Evolutionary conservation across 345 rosid genomes (phyloP).

Genomic region (Populus deltoides): DNA sequence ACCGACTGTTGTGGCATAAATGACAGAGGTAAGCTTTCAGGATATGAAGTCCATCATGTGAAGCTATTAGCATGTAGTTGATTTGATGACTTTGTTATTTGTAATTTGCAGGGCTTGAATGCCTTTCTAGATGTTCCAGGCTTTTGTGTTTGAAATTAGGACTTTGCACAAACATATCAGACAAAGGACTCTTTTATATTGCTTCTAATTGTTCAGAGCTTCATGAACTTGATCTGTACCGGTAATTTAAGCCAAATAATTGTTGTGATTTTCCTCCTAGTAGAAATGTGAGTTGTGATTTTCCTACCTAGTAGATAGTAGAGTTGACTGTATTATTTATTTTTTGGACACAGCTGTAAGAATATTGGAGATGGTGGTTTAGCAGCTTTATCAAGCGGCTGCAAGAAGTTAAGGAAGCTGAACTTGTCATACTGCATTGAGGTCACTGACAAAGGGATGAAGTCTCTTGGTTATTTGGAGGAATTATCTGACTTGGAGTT

Average conservation of each 20-base stretch:
- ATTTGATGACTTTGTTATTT: neutral
- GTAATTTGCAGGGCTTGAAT: constrained; percentile 61
- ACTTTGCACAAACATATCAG: constrained; percentile 62
- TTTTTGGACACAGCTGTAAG: constrained; percentile 45
- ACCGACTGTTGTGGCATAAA: constrained; percentile 74
- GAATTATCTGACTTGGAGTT: constrained; percentile 67
- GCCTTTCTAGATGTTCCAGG: constrained; percentile 62
- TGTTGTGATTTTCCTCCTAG: neutral
- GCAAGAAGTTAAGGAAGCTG: constrained; percentile 72
- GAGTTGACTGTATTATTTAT: constrained; percentile 7
- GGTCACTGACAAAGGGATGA: constrained; percentile 64
- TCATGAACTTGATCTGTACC: constrained; percentile 75
- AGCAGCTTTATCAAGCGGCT: constrained; percentile 65
- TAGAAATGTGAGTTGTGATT: neutral
- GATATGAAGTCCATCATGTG: neutral
- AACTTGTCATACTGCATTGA: constrained; percentile 73
- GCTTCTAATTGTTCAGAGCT: constrained; percentile 63
- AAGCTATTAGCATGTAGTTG: neutral
- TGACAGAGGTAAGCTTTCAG: constrained; percentile 53
- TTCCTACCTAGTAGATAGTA: neutral
- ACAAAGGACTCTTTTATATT: constrained; percentile 63
- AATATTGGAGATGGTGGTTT: constrained; percentile 72
- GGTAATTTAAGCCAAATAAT: constrained; percentile 41
- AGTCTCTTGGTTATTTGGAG: constrained; percentile 46
- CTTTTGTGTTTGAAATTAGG: constrained; percentile 69